Evolutionary conservation across 331 rosid species (phyloP), one percentile per base, ranked within the genome.

Genomic region (Quercus tomentella): DNA sequence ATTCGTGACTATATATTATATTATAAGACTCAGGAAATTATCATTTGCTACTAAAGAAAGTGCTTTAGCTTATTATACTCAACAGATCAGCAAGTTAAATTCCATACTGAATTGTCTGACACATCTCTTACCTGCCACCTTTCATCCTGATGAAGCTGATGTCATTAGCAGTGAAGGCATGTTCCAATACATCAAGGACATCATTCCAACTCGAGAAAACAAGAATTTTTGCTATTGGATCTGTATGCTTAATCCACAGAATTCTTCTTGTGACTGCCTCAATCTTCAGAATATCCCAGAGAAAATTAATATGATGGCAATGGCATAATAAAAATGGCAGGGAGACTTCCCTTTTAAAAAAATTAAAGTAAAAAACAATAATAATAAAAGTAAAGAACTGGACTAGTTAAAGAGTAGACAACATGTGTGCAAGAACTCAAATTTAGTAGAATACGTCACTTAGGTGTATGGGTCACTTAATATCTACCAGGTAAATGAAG

Each of bases 171-270:
- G 83, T 75, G 78, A 95, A 91, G 73, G 99, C 96, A 75, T 92
- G 97, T 81, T 91, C 97, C 91, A 95, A 74, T 45, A 95, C 99
- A 70, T 95, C 96, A 83, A 95, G 97, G 65, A 93, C 99, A 83
- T 93, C 97, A 71, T 95, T 86, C 99, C 99, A 95, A 83, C 97
- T 95, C 17, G 99, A 92, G 79, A 95, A 95, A 65, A 92, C 99
- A 23, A 95, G 94, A 77, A 91, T 91, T 88, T 93, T 95, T 5
- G 91, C 93, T 58, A 84, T 74, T 63, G 91, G 84, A 83, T 95
- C 92, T 26, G 91, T 80, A 60, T 92, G 88, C 88, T 95, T 93
- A 84, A 91, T 83, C 91, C 94, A 95, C 84, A 95, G 80, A 76
- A 95, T 89, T 86, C 99, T 89, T 89, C 94, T 90, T 37, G 97